These are phyloP conservation scores for Chalciporus sphaerocephalus DNA, from an alignment of 768 basidiomycete species.

Conservation along the genomic window DNA sequence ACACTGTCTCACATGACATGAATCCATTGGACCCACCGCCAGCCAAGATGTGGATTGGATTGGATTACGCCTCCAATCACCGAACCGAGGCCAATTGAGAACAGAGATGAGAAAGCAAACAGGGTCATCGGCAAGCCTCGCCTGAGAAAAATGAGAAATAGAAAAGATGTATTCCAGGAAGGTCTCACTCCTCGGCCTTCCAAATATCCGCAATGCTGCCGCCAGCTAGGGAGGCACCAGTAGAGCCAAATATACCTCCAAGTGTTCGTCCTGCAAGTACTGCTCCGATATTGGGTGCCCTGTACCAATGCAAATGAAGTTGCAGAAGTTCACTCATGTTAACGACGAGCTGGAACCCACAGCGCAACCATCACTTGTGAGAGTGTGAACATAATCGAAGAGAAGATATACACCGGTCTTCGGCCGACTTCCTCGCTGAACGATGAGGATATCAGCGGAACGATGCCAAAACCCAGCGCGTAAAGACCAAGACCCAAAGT, in stretches of 20 bases:
- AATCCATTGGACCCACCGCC: constrained; percentile 85
- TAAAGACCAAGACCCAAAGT: constrained; percentile 51
- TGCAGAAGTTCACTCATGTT: too few species aligned
- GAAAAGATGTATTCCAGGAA: too few species aligned
- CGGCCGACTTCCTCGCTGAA: constrained; percentile 72
- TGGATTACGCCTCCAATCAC: constrained; percentile 63
- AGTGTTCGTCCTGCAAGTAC: constrained; percentile 58
- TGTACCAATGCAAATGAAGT: too few species aligned
- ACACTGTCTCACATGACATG: constrained; percentile 47
- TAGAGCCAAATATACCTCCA: constrained; percentile 60
- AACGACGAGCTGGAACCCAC: constrained; percentile 15
- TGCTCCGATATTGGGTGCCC: constrained; percentile 45
- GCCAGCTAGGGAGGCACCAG: constrained; percentile 62
- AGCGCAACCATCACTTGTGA: constrained; percentile 43
- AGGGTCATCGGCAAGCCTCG: constrained; percentile 74
- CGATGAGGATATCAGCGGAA: constrained; percentile 59
- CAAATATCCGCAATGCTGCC: constrained; percentile 70
- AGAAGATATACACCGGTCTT: constrained; percentile 55
- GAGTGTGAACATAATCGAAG: constrained; percentile 44
- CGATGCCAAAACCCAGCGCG: constrained; percentile 54
- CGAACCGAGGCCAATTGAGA: constrained; percentile 59
- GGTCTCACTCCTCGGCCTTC: constrained; percentile 51
- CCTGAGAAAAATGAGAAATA: too few species aligned
- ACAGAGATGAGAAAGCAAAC: constrained; percentile 57
- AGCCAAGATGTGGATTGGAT: constrained; percentile 50